Percentiles rank a stretch among this genome's conserved stretches.
Evolutionary conservation across 495 filamentous ascomycete species (phyloP).

Genomic region (Tricharina praecox): DNA sequence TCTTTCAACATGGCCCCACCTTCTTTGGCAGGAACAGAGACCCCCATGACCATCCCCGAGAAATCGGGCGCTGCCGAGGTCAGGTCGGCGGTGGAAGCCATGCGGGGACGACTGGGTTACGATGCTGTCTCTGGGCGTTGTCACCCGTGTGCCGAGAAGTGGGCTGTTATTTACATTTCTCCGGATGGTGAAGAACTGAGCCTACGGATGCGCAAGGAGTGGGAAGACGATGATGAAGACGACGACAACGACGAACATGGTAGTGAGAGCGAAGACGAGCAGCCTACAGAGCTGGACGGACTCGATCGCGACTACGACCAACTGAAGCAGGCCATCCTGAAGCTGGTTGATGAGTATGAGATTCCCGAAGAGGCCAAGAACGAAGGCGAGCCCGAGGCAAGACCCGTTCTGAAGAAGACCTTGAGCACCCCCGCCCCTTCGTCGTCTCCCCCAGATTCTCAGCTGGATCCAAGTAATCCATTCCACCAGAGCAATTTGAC

Average conservation of each 20-base stretch:
- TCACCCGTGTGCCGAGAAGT: conserved; percentile 56
- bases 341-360: conserved; percentile 65
- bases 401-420: conserved; percentile 18
- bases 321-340: conserved; percentile 62
- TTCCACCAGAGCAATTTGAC: conserved; percentile 26
- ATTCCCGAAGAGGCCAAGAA: conserved; percentile 37
- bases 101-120: conserved; percentile 43
- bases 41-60: conserved; percentile 17
- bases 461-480: conserved; percentile 26
- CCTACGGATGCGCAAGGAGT: conserved; percentile 55
- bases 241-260: conserved; percentile 50
- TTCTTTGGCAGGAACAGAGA: conserved; percentile 2
- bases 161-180: conserved; percentile 62
- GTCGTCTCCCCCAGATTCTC: conserved; percentile 13
- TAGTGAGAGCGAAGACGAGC: conserved; percentile 51
- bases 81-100: conserved; percentile 45
- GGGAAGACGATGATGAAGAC: conserved; percentile 49
- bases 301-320: conserved; percentile 70
- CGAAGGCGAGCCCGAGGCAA: conserved; percentile 16
- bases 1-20: conserved; percentile 17
- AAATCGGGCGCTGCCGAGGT: conserved; percentile 29
- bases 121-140: conserved; percentile 44
- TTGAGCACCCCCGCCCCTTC: conserved; percentile 1
- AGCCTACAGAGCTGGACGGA: conserved; percentile 45
- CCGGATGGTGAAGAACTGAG: conserved; percentile 49